A percentile compares a stretch with the other conserved stretches of the same genome.
Conservation (phyloP, 2,329 filamentous ascomycete species). For the Colletotrichum tanaceti region DNA sequence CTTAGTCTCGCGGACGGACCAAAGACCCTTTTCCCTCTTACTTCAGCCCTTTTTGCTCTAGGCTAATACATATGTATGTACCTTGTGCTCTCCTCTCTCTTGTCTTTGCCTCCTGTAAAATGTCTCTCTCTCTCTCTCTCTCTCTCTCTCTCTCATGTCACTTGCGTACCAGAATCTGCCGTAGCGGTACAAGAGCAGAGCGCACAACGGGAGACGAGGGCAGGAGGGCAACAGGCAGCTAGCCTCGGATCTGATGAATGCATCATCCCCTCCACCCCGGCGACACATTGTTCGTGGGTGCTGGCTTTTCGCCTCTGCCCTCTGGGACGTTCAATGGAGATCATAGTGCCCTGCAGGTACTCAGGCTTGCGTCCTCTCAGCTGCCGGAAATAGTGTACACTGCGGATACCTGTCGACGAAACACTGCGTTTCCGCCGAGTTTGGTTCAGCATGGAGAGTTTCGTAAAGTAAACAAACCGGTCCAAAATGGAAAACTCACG, state of each 20-base stretch:
- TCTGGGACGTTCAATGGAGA: constrained; percentile 18
- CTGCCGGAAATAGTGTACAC: constrained; percentile 32
- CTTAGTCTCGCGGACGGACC: constrained; percentile 13
- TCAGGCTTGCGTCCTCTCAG: not conserved
- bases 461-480: constrained; percentile 5
- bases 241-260: not conserved
- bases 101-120: not conserved
- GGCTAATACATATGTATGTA: too few relatives aligned
- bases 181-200: not conserved
- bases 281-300: not conserved
- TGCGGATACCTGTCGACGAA: not conserved
- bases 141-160: too few relatives aligned
- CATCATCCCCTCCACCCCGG: not conserved
- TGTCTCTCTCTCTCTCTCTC: not conserved
- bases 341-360: too few relatives aligned
- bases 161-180: not conserved
- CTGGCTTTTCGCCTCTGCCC: not conserved
- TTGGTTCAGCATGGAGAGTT: constrained; percentile 6
- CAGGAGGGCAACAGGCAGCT: not conserved
- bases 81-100: too few relatives aligned
- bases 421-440: not conserved
- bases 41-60: constrained; percentile 4
- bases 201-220: not conserved
- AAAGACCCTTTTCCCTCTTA: constrained; percentile 24
- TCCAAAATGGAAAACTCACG: constrained; percentile 27